Conservation (phyloP, 1,284 basidiomycete genomes). For the Xerocomus cyaneibrunnescens region DNA sequence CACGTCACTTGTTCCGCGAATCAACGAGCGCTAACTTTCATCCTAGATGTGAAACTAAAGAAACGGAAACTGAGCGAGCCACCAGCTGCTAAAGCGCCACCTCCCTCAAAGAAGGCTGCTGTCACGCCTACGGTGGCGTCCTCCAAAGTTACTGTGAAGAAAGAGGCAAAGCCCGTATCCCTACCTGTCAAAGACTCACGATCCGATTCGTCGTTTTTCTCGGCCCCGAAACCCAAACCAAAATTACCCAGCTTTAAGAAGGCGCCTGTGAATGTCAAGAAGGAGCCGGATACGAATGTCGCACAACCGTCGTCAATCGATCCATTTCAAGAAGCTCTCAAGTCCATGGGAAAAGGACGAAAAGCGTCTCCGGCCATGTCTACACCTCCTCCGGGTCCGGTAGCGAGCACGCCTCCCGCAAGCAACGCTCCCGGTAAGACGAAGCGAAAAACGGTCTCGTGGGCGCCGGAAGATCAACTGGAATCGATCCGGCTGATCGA, state of each 20-base stretch:
- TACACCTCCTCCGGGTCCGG: conserved; percentile 37
- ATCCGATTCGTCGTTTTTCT: conserved; percentile 82
- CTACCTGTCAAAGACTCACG: conserved; percentile 68
- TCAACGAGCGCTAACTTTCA: conserved; percentile 27
- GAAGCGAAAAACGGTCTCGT: conserved; percentile 71
- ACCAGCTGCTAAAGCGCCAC: conserved; percentile 47
- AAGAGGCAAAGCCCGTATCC: conserved; percentile 42
- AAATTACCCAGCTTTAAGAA: conserved; percentile 82
- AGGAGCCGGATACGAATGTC: conserved; percentile 56
- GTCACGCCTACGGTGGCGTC: conserved; percentile 42
- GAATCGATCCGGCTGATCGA: conserved; percentile 76
- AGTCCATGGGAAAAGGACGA: conserved; percentile 63
- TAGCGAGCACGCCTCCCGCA: conserved; percentile 37
- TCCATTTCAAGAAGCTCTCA: conserved; percentile 78
- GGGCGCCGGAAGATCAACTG: conserved; percentile 70
- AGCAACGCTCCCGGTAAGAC: conserved; percentile 47
- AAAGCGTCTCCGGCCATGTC: conserved; percentile 52
- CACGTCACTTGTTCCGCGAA: conserved; percentile 46
- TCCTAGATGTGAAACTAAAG: conserved; percentile 58
- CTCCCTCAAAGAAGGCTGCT: conserved; percentile 64
- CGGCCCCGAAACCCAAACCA: conserved; percentile 76
- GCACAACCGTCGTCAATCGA: conserved; percentile 74
- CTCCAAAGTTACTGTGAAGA: conserved; percentile 40
- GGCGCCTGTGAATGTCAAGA: conserved; percentile 50
- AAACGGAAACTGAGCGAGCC: conserved; percentile 66